Evolutionary conservation across 2,329 filamentous ascomycete species (phyloP), one percentile per base, ranked within the genome.

Genomic region (Sporothrix schenckii): DNA sequence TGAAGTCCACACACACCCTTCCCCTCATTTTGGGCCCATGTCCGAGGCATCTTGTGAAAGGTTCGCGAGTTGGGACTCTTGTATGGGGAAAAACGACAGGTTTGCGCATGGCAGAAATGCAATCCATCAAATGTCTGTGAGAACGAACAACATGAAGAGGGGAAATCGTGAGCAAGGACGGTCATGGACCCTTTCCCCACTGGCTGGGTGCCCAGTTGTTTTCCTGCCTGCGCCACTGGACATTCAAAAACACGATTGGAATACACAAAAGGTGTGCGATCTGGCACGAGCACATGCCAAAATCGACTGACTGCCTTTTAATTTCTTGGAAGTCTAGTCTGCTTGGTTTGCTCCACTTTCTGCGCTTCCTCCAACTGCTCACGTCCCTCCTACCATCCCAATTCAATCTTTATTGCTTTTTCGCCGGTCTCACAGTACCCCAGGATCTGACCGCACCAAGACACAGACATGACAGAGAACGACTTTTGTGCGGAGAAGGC

Each of bases 21-120:
- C 47, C 47, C 63, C 63, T 66, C 63, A 66, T 47, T 47, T 67
- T 24, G 58, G 21, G 30, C n/a, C 65, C 24, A 41, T 54, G 50
- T 56, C 65, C 65, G 65, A 67, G 65, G 65, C 65, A 67, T 49
- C 63, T 66, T 67, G 65, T 67, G 65, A 66, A 21, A 47, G 44
- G 10, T 58, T 24, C 27, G 19, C 30, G 56, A 7, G 34, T 9
- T 34, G 5, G 34, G 34, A 34, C 34, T 34, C 4, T 16, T 13
- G 14, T 44, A 44, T 9, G 41, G 63, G 47, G n/a, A 16, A 34
- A 65, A n/a, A 10, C 41, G 27, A 30, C 27, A 30, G 3, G 2
- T 30, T 30, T 30, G 27, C 27, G 27, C 27, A 30, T 30, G 27
- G 27, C 27, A 30, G 27, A 30, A 2, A 2, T 30, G 27, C 27